These are phyloP conservation scores for Aspergillus phoenicis DNA, from an alignment of 2,329 filamentous ascomycete species.

Conservation along the genomic window DNA sequence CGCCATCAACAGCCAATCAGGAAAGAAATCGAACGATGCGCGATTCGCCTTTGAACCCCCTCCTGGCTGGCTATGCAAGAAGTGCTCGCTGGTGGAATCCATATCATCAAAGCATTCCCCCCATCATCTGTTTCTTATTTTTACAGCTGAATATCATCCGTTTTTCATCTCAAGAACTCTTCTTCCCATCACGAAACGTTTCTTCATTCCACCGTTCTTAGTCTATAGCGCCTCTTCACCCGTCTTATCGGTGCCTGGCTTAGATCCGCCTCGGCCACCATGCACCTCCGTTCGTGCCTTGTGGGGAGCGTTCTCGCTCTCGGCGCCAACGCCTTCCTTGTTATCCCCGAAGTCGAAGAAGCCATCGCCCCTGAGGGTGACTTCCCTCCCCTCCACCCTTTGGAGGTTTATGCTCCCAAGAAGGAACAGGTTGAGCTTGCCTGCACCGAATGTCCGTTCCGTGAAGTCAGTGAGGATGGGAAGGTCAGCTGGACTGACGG, in stretches of 20 bases:
- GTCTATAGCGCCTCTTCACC: slow-evolving; percentile 7
- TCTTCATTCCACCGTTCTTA: slow-evolving; percentile 1
- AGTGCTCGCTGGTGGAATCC: not conserved
- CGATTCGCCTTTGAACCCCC: slow-evolving; percentile 2
- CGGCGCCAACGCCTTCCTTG: slow-evolving; percentile 41
- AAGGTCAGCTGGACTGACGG: slow-evolving; percentile 38
- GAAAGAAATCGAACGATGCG: not conserved
- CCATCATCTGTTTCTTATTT: not conserved
- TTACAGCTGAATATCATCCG: not conserved
- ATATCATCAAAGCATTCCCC: not conserved
- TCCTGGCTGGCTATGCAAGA: not conserved
- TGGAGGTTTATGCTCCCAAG: slow-evolving; percentile 30
- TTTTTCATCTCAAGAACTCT: not conserved
- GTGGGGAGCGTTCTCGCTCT: slow-evolving; percentile 39
- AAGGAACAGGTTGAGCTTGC: slow-evolving; percentile 34
- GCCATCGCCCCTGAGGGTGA: slow-evolving; percentile 26
- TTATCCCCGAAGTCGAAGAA: slow-evolving; percentile 39
- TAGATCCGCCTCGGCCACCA: slow-evolving; percentile 23
- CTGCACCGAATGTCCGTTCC: slow-evolving; percentile 46
- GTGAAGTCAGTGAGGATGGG: slow-evolving; percentile 32
- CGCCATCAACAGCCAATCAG: slow-evolving; percentile 4
- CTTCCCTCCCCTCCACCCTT: slow-evolving; percentile 28
- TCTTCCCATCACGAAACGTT: not conserved
- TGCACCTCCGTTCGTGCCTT: slow-evolving; percentile 41
- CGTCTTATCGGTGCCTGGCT: slow-evolving; percentile 13